Evolutionary conservation across 345 rosid species (phyloP).

Genomic region (Ceriops zippeliana): DNA sequence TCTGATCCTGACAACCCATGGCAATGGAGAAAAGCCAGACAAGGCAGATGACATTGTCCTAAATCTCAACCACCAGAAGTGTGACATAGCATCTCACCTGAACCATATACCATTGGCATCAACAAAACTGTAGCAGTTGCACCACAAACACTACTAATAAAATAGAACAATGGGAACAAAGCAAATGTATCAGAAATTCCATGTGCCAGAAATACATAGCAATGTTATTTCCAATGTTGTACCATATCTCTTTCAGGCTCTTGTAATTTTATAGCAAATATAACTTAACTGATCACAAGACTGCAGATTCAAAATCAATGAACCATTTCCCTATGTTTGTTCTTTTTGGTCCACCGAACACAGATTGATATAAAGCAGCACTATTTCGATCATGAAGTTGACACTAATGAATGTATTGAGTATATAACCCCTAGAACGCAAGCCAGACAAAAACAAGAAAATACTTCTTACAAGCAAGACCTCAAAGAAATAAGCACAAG

Average conservation of each 20-base stretch:
- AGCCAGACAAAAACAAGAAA: not conserved
- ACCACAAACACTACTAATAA: not conserved
- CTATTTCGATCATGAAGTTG: too few relatives aligned
- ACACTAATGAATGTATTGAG: not conserved
- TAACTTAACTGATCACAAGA: too few relatives aligned
- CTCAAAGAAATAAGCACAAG: too few relatives aligned
- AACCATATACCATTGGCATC: not conserved
- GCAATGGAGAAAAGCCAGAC: constrained; percentile 75
- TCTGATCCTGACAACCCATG: constrained; percentile 78
- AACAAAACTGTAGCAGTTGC: not conserved
- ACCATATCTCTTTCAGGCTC: too few relatives aligned
- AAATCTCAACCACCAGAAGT: not conserved
- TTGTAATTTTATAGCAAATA: too few relatives aligned
- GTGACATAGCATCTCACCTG: not conserved
- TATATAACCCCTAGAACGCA: not conserved
- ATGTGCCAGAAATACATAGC: too few relatives aligned
- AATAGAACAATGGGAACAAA: not conserved
- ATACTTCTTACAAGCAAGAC: too few relatives aligned
- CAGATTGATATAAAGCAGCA: not conserved
- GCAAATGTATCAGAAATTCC: not conserved
- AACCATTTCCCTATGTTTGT: not conserved
- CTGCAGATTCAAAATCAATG: not conserved
- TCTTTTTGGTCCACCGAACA: not conserved
- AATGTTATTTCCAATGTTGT: not conserved
- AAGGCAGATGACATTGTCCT: constrained; percentile 26